Percentiles rank a stretch among this genome's conserved stretches.
These are phyloP conservation scores for Limtongia smithiae DNA, from an alignment of 805 yeast genomes.

Conservation along the genomic window DNA sequence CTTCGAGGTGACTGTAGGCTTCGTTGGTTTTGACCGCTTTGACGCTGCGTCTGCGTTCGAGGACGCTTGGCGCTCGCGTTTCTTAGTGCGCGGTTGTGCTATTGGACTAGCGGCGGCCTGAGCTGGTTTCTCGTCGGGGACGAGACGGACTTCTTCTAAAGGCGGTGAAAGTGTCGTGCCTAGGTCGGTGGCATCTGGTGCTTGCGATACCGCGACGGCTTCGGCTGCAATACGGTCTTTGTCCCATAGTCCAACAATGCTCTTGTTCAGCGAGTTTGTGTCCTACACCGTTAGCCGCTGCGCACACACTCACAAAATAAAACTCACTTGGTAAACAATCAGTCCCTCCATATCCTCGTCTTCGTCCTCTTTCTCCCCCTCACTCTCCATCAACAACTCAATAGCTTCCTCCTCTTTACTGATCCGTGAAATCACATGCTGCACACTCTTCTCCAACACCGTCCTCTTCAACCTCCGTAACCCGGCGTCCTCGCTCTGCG, in stretches of 20 bases:
- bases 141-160: too few relatives aligned
- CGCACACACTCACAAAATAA: background rate
- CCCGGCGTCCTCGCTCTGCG: conserved; percentile 60
- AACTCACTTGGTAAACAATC: background rate
- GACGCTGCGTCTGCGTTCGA: conserved; percentile 42
- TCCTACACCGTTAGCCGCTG: conserved; percentile 37
- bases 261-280: conserved; percentile 67
- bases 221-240: too few relatives aligned
- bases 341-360: conserved; percentile 36
- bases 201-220: too few relatives aligned
- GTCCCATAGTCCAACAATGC: conserved; percentile 68
- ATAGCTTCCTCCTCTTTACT: conserved; percentile 4
- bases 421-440: conserved; percentile 40
- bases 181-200: too few relatives aligned
- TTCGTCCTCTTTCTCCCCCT: conserved; percentile 29
- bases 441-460: conserved; percentile 60
- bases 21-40: conserved; percentile 50
- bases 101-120: too few relatives aligned
- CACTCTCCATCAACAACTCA: conserved; percentile 13
- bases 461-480: conserved; percentile 67
- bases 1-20: conserved; percentile 46
- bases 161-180: too few relatives aligned
- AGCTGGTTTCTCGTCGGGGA: too few relatives aligned
- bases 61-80: conserved; percentile 22
- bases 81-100: conserved; percentile 31